Evolutionary conservation across 2,329 filamentous ascomycete species (phyloP).

Genomic region (Fusarium sp.): DNA sequence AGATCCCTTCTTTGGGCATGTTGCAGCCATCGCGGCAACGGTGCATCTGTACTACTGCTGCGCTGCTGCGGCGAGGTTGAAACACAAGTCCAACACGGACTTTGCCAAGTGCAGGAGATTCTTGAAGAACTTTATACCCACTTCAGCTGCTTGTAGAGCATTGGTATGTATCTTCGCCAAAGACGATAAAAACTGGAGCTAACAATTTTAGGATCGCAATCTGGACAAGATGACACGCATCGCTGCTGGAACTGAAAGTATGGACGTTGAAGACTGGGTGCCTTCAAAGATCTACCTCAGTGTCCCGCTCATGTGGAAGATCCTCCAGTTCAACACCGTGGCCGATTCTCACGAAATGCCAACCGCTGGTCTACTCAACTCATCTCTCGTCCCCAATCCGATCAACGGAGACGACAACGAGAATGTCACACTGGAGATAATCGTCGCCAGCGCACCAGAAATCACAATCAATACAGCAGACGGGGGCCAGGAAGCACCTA

Average conservation of each 20-base stretch:
- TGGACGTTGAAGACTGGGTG: conserved; percentile 67
- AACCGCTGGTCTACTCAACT: conserved; percentile 59
- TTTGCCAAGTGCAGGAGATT: conserved; percentile 67
- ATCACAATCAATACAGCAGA: conserved; percentile 67
- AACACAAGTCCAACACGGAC: conserved; percentile 67
- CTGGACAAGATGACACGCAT: conserved; percentile 65
- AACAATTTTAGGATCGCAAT: conserved; percentile 60
- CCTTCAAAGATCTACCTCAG: conserved; percentile 68
- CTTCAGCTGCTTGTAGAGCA: conserved; percentile 62
- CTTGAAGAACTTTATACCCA: conserved; percentile 63
- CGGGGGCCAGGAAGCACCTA: conserved; percentile 65
- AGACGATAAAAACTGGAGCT: background rate
- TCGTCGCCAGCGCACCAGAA: conserved; percentile 66
- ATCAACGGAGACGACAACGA: conserved; percentile 55
- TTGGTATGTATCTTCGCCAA: conserved; percentile 56
- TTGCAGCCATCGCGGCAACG: conserved; percentile 66
- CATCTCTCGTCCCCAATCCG: conserved; percentile 57
- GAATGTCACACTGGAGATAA: conserved; percentile 62
- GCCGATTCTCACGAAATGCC: conserved; percentile 56
- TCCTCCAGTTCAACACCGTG: conserved; percentile 64
- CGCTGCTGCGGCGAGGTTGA: conserved; percentile 63
- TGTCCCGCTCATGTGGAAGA: conserved; percentile 68
- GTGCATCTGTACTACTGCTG: conserved; percentile 70
- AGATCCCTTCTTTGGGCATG: conserved; percentile 68
- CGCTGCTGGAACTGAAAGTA: conserved; percentile 63